phyloP scores from a whole-genome alignment of 441 rosid genomes.

The Capsella rubella region DNA sequence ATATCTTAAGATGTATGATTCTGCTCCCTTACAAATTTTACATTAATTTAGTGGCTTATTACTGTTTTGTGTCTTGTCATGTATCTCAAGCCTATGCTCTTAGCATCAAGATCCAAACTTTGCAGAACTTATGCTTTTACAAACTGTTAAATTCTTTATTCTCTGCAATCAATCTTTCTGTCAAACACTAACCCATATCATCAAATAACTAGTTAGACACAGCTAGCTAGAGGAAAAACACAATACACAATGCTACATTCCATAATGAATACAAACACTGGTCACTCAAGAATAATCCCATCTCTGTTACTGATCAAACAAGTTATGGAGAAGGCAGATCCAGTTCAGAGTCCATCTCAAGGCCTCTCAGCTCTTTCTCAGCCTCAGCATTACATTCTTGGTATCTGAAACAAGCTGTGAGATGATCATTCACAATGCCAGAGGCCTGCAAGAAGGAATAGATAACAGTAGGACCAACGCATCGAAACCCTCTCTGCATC shows the following conservation, averaged over 20 bases:
- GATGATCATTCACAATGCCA: constrained; percentile 86
- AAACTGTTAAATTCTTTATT: constrained; percentile 31
- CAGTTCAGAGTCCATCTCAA: constrained; percentile 35
- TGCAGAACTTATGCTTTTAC: constrained; percentile 15
- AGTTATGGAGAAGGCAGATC: constrained; percentile 40
- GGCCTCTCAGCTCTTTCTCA: constrained; percentile 39
- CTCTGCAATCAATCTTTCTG: constrained; percentile 19
- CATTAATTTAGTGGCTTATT: constrained; percentile 37
- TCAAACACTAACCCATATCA: constrained; percentile 25
- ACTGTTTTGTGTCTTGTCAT: constrained; percentile 32
- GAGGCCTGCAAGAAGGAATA: constrained; percentile 90
- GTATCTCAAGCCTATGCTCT: constrained; percentile 9
- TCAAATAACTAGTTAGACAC: constrained; percentile 41
- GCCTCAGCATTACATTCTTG: constrained; percentile 57
- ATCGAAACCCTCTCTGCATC: constrained; percentile 91
- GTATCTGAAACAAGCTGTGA: constrained; percentile 73
- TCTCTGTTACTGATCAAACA: constrained; percentile 32
- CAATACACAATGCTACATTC: constrained; percentile 35
- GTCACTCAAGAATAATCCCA: constrained; percentile 28
- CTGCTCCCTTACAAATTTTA: constrained; percentile 36
- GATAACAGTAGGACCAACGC: constrained; percentile 83
- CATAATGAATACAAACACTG: constrained; percentile 36
- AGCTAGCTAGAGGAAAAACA: constrained; percentile 40
- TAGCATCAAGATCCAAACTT: constrained; percentile 21
- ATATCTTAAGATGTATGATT: constrained; percentile 31